Conservation (phyloP, 495 filamentous ascomycete species). For the Aspergillus coremiiformis region DNA sequence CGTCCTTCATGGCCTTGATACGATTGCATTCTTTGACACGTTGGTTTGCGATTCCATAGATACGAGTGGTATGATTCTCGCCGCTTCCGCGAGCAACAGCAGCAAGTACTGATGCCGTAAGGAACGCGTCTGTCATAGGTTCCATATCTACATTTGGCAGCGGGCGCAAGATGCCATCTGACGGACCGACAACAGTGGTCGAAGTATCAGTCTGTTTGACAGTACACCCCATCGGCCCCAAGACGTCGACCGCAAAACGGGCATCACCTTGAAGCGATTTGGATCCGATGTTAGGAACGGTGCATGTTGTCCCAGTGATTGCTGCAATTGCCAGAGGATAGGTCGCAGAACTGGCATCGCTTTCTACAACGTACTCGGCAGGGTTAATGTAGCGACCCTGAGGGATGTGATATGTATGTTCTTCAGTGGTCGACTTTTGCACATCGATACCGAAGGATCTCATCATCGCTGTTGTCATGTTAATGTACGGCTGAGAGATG, state of each 20-base stretch:
- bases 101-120: conserved; percentile 87
- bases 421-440: conserved; percentile 59
- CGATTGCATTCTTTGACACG: conserved; percentile 98
- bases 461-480: conserved; percentile 99
- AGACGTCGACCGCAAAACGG: conserved; percentile 84
- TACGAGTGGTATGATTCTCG: conserved; percentile 59
- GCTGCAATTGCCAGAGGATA: conserved; percentile 94
- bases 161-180: conserved; percentile 59
- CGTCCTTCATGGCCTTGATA: conserved; percentile 91
- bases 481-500: conserved; percentile 94
- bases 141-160: conserved; percentile 90
- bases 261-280: conserved; percentile 91
- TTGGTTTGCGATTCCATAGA: conserved; percentile 97
- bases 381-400: conserved; percentile 80
- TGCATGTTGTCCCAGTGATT: conserved; percentile 89
- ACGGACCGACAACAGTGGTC: conserved; percentile 90
- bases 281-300: conserved; percentile 91
- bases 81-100: conserved; percentile 68
- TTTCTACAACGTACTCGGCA: conserved; percentile 82
- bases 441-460: conserved; percentile 82
- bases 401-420: conserved; percentile 92
- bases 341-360: conserved; percentile 94
- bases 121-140: conserved; percentile 98
- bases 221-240: conserved; percentile 86
- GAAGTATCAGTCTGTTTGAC: conserved; percentile 79